phyloP scores from a whole-genome alignment of 1,139 yeast species.

The Scheffersomyces lignicola region DNA sequence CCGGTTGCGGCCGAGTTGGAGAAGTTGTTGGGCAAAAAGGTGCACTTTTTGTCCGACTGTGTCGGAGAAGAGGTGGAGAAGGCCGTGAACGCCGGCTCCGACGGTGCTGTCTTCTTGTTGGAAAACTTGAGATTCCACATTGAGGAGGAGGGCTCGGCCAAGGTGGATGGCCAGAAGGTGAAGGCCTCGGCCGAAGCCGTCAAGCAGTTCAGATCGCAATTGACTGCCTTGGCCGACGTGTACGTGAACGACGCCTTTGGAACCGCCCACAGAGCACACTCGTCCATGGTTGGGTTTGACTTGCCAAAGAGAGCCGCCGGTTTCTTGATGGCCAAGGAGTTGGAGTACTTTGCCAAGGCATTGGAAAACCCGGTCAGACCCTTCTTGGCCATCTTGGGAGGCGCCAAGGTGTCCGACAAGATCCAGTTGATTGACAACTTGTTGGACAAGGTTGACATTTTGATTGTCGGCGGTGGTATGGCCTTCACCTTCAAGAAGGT shows the following conservation, averaged over 20 bases:
- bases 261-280: slow-evolving; percentile 99
- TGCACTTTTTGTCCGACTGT: slow-evolving; percentile 79
- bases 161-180: slow-evolving; percentile 80
- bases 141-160: slow-evolving; percentile 85
- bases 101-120: slow-evolving; percentile 76
- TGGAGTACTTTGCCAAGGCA: slow-evolving; percentile 94
- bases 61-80: slow-evolving; percentile 86
- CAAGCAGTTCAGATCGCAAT: slow-evolving; percentile 78
- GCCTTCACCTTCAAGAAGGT: slow-evolving; percentile 97
- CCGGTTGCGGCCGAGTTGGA: slow-evolving; percentile 89
- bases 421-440: slow-evolving; percentile 96
- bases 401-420: slow-evolving; percentile 98
- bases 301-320: slow-evolving; percentile 95
- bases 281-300: slow-evolving; percentile 95
- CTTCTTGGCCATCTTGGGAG: slow-evolving; percentile 95
- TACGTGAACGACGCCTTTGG: slow-evolving; percentile 98
- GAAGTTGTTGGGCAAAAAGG: slow-evolving; percentile 65
- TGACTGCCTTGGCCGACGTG: slow-evolving; percentile 90
- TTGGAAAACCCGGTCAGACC: slow-evolving; percentile 96
- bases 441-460: slow-evolving; percentile 87
- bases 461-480: slow-evolving; percentile 99
- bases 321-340: slow-evolving; percentile 95
- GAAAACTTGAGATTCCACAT: slow-evolving; percentile 97
- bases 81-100: slow-evolving; percentile 64
- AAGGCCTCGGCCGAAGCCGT: slow-evolving; percentile 87